Base-by-base conservation (phyloP, 2,329 filamentous ascomycete species). In the Drechslerella coelobrocha region DNA sequence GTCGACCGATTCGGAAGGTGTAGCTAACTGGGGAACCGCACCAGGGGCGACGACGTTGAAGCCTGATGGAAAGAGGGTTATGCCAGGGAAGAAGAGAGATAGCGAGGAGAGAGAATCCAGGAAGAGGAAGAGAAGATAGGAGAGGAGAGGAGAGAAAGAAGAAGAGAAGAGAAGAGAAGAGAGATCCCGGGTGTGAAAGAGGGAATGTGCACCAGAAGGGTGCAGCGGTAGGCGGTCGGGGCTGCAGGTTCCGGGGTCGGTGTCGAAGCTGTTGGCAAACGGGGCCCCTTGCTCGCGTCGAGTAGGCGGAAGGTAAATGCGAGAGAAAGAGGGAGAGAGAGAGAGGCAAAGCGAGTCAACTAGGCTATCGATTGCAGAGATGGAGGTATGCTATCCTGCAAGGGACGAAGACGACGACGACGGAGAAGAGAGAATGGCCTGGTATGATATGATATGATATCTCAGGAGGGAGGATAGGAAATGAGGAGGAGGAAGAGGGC, bases 1-100 rank as follows among this genome's bases (percentile, higher is more conserved):
- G 37, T 61, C 12, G 24, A 62, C 53, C 47, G 52, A 61, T 52
- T 24, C 37, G 56, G 56, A 68, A 53, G 52, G 51, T 56, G 19
- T 29, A 53, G 52, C n/a, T 55, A 41, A 9, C 26, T 26, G 34
- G 43, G n/a, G 55, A 29, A 53, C 27, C 7, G 26, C 41, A 14
- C 41, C 17, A 26, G 23, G 24, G 56, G 17, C 8, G 54, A 34
- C 1, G 14, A 19, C 9, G 52, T n/a, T n/a, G 21, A 48, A 17
- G 19, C 19, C 19, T 14, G 7, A 12, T 50, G 14, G 27, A 14
- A 26, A 12, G 43, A 45, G 12, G 12, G 23, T 7, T 14, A 37
- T 17, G 26, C 17, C n/a, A 12, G 21, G 4, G 43, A 41, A 29
- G 17, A 34, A 17, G 26, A 26, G 19, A 37, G 29, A 24, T 34